Evolutionary conservation across 306 rosid species (phyloP), one percentile per base, ranked within the genome.

Genomic region (Ammopiptanthus mongolicus): DNA sequence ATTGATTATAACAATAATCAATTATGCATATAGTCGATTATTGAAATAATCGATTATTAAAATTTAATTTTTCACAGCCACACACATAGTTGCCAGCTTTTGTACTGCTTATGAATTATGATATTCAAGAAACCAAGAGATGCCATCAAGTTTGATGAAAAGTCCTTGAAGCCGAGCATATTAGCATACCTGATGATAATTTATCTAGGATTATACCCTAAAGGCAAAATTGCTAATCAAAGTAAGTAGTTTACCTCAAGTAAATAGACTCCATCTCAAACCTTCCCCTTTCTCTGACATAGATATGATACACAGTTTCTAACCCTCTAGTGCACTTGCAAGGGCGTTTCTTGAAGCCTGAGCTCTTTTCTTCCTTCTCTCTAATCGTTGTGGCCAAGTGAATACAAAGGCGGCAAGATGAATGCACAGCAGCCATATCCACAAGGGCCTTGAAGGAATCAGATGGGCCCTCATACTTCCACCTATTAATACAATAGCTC

Each of bases 361-460:
- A 86, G 56, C 87, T 84, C 74, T 73, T 84, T 76, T 95, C 99
- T 82, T 95, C 99, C 81, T 79, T 83, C 76, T 91, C 92, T 50
- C 73, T 88, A 78, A 86, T 89, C 33, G 6, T 4, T 1, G 99
- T 88, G 52, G 97, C 99, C 90, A 95, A 81, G 85, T 92, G 97
- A 85, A 95, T 87, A 83, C 99, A 95, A 78, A 95, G 97, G 79
- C 99, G 99, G 79, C 99, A 95, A 23, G 99, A 92, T 42, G 97
- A 95, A 86, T 95, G 99, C 75, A 95, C 97, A 47, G 97, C 97
- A 56, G 97, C 99, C 99, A 95, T 95, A 86, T 95, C 99, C 76
- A 95, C 89, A 34, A 95, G 92, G 51, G 99, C 99, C 87, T 92
- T 95, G 92, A 95, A 95, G 73, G 97, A 87, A 84, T 95, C 93